phyloP scores from a whole-genome alignment of 345 rosid species.

The Populus nigra region DNA sequence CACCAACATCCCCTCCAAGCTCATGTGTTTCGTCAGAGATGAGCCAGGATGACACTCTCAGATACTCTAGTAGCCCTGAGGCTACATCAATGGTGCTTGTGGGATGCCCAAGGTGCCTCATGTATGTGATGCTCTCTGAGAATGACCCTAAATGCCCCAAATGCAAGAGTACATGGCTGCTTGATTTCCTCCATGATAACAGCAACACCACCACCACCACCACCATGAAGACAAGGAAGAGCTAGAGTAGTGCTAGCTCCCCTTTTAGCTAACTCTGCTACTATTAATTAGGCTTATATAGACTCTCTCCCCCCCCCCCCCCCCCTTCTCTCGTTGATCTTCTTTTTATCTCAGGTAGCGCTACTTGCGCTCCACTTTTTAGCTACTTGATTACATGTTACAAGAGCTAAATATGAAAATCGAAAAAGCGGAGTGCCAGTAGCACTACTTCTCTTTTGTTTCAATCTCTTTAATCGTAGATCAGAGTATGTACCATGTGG shows the following conservation, averaged over 20 bases:
- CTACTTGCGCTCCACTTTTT: conserved; percentile 66
- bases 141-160: conserved; percentile 28
- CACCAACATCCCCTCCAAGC: conserved; percentile 86
- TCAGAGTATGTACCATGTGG: conserved; percentile 24
- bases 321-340: neutral
- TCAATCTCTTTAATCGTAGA: conserved; percentile 18
- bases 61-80: conserved; percentile 77
- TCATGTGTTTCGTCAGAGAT: conserved; percentile 86
- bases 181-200: conserved; percentile 24
- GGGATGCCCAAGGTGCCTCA: conserved; percentile 36
- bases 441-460: conserved; percentile 38
- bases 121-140: conserved; percentile 28
- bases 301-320: neutral
- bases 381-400: neutral
- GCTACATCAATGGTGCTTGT: conserved; percentile 88
- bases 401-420: neutral
- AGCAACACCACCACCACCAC: neutral
- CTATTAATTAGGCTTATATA: conserved; percentile 17
- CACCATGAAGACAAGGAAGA: conserved; percentile 38
- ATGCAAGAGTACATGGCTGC: conserved; percentile 28
- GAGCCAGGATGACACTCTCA: conserved; percentile 46
- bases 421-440: conserved; percentile 41
- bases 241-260: neutral
- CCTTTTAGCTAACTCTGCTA: conserved; percentile 11
- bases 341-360: conserved; percentile 34